Evolutionary conservation across 164 flowering plant species (phyloP), one percentile per base, ranked within the genome.

Genomic region (Piper betle): DNA sequence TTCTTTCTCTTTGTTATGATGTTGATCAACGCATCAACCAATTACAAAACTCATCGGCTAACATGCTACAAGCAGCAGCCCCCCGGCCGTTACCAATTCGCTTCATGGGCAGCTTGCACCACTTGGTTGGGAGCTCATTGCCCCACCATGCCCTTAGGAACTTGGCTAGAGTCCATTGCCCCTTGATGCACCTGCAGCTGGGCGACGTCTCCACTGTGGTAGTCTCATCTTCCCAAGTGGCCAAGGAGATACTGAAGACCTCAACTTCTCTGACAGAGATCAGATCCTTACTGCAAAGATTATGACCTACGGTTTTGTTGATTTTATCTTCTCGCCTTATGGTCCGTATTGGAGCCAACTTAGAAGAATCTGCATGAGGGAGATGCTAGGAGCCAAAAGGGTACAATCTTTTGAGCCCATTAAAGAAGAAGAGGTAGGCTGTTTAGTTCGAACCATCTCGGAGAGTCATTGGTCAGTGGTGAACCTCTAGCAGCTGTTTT

Each of bases 91-190:
- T n/a, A n/a, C n/a, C n/a, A n/a, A n/a, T n/a, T n/a, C n/a, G n/a
- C n/a, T n/a, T 55, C 39, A 55, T 55, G 5, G 58, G 58, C 39
- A 55, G 58, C 39, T 0, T 55, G 20, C 58, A 55, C 39, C 58
- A 55, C 10, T 18, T 19, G 57, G 9, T 55, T 4, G 5, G 25
- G 8, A 7, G 55, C 18, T 6, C 38, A 8, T 11, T 33, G 15
- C 12, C 58, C 0, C 38, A 33, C 1, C 58, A 20, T 6, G 39
- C 58, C 25, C 58, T 55, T 2, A 55, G 58, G 38, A 3, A 55
- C 58, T 55, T 55, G 58, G 58, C 58, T 11, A 17, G 4, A 33
- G 10, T 1, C 13, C 15, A 55, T 25, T 37, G 58, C 33, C 58
- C 58, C 58, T 12, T 55, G 3, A 55, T 55, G 58, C 58, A 55